Evolutionary conservation across 345 rosid genomes (phyloP).

Genomic region (Durio zibethinus): DNA sequence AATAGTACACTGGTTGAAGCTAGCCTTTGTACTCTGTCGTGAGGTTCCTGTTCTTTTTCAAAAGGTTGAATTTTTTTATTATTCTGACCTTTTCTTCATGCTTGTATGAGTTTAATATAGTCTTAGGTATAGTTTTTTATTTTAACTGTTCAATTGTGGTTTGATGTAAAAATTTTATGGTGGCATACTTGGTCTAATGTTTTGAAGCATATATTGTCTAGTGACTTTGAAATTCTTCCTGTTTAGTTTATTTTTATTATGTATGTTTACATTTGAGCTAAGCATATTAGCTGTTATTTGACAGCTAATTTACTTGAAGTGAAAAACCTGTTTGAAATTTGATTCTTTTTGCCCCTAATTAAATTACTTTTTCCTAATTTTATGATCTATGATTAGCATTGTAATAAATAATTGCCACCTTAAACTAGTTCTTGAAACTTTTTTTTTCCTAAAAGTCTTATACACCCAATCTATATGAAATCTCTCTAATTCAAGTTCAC

Average conservation of each 20-base stretch:
- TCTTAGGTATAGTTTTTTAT: neutral
- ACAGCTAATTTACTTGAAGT: neutral
- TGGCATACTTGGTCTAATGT: neutral
- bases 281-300: neutral
- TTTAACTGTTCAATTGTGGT: conserved; percentile 1
- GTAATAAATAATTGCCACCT: neutral
- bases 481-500: neutral
- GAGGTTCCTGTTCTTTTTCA: conserved; percentile 71
- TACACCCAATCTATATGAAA: neutral
- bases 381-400: neutral
- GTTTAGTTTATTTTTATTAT: neutral
- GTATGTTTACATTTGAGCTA: neutral
- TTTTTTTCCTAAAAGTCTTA: neutral
- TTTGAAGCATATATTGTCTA: neutral
- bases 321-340: neutral
- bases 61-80: conserved; percentile 50
- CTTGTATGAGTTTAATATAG: neutral
- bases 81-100: neutral
- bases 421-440: conserved; percentile 5
- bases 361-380: neutral
- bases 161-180: neutral
- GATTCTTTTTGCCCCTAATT: neutral
- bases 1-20: conserved; percentile 59
- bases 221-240: neutral
- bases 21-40: conserved; percentile 76